Conservation (phyloP, 2,329 filamentous ascomycete species). For the Microdochium nivale region DNA sequence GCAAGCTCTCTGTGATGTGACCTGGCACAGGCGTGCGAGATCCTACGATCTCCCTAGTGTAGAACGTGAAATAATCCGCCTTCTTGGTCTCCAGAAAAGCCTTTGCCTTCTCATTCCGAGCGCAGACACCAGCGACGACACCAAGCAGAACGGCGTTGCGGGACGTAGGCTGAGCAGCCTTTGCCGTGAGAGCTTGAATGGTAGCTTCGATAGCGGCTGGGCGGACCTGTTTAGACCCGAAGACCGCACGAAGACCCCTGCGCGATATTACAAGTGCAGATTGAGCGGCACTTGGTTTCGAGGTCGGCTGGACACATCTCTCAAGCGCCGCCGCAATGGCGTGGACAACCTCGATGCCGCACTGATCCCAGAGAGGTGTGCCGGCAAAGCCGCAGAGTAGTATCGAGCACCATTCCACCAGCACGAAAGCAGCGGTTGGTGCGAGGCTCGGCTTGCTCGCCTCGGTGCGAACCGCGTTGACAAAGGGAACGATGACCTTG, state of each 20-base stretch:
- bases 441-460: slow-evolving; percentile 71
- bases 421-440: slow-evolving; percentile 71
- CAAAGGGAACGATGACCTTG: slow-evolving; percentile 54
- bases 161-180: slow-evolving; percentile 52
- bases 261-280: slow-evolving; percentile 73
- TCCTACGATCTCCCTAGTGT: slow-evolving; percentile 73
- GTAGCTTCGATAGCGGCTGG: slow-evolving; percentile 54
- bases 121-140: slow-evolving; percentile 78
- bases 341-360: slow-evolving; percentile 56
- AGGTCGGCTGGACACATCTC: slow-evolving; percentile 59
- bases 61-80: slow-evolving; percentile 70
- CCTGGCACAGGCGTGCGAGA: slow-evolving; percentile 63
- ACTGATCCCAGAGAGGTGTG: slow-evolving; percentile 53
- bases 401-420: slow-evolving; percentile 83
- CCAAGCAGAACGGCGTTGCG: slow-evolving; percentile 75
- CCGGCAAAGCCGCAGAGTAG: slow-evolving; percentile 64
- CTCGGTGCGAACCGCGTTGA: slow-evolving; percentile 62
- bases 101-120: slow-evolving; percentile 57
- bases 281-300: slow-evolving; percentile 56
- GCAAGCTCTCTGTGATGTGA: slow-evolving; percentile 64
- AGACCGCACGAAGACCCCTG: slow-evolving; percentile 68
- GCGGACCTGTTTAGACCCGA: slow-evolving; percentile 49
- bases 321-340: slow-evolving; percentile 69
- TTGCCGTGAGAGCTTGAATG: slow-evolving; percentile 60
- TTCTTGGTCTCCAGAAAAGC: slow-evolving; percentile 57